Evolutionary conservation across 2,329 filamentous ascomycete genomes (phyloP), one percentile per base, ranked within the genome.

Genomic region (Lachnellula willkommii): DNA sequence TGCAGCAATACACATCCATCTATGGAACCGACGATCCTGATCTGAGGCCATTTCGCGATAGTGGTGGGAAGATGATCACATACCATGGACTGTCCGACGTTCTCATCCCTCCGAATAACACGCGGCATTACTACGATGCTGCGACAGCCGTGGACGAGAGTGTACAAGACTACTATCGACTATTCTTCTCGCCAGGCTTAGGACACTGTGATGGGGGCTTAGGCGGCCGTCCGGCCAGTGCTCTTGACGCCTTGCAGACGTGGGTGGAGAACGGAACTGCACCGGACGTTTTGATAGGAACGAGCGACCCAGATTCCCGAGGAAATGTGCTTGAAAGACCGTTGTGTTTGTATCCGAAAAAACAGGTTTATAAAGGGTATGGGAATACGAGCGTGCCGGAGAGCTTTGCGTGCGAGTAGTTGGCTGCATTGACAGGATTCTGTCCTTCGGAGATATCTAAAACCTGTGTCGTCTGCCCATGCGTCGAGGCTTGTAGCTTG

Each of bases 31-130:
- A 42, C 6, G 51, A 62, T 40, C 51, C 60, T 12, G 58, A 63
- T 46, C 52, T 63, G 1, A 48, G 48, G 1, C 17, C 22, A 0
- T 62, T 62, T 32, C 42, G 48, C 20, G 47, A 50, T 1, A 6
- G 15, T 14, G 54, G 56, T 15, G 56, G 58, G 1, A 63, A 62
- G 46, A 43, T 63, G n/a, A 26, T 62, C 6, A 28, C 20, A 15
- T 48, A 14, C 8, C 28, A n/a, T n/a, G 22, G 15, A 17, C 46
- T 28, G 26, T 4, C 46, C 3, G 46, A 48, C 5, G 12, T 12
- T n/a, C 15, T 74, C 14, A 75, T 76, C 55, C 63, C 65, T 20
- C 62, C 69, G 1, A 66, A 68, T 7, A 70, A 72, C 2, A 72
- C 70, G 1, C 57, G 59, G 3, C 52, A 70, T 24, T 76, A 76